phyloP scores from a whole-genome alignment of 1,284 basidiomycete genomes.

The Moniliophthora roreri region DNA sequence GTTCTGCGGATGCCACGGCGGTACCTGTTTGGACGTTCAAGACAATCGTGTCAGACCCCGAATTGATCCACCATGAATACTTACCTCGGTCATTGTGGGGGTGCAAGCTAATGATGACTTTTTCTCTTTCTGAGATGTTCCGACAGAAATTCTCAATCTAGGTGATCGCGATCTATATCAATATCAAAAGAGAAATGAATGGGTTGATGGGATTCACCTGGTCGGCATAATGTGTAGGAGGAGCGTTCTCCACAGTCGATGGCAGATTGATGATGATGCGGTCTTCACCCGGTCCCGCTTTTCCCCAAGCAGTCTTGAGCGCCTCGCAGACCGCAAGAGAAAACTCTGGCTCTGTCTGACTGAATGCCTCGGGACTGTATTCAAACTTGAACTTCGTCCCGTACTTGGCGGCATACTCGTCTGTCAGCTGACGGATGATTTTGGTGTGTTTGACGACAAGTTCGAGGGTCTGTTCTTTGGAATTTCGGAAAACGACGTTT shows the following conservation, averaged over 20 bases:
- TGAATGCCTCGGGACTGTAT: slow-evolving; percentile 99
- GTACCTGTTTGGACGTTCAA: slow-evolving; percentile 55
- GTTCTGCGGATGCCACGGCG: slow-evolving; percentile 94
- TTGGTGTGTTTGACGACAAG: slow-evolving; percentile 91
- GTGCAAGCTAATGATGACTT: slow-evolving; percentile 90
- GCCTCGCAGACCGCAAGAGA: slow-evolving; percentile 93
- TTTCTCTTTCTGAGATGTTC: slow-evolving; percentile 86
- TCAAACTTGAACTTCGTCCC: slow-evolving; percentile 96
- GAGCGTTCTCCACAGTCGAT: slow-evolving; percentile 95
- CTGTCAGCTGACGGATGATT: slow-evolving; percentile 81
- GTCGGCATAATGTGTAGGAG: slow-evolving; percentile 98
- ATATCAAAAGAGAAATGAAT: slow-evolving; percentile 4
- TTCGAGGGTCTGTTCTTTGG: slow-evolving; percentile 86
- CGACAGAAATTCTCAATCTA: slow-evolving; percentile 95
- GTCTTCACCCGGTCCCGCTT: slow-evolving; percentile 73
- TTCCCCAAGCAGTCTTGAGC: slow-evolving; percentile 89
- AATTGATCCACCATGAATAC: no score
- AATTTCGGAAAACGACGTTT: slow-evolving; percentile 93
- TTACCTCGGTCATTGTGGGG: slow-evolving; percentile 97
- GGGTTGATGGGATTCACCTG: slow-evolving; percentile 67
- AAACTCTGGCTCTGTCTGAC: slow-evolving; percentile 97
- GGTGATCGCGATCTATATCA: slow-evolving; percentile 2
- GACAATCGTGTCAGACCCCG: not conserved
- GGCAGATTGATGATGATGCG: slow-evolving; percentile 99
- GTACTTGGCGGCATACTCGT: slow-evolving; percentile 81